Evolutionary conservation across 2,329 filamentous ascomycete genomes (phyloP).

Genomic region (Xylaria sp.): DNA sequence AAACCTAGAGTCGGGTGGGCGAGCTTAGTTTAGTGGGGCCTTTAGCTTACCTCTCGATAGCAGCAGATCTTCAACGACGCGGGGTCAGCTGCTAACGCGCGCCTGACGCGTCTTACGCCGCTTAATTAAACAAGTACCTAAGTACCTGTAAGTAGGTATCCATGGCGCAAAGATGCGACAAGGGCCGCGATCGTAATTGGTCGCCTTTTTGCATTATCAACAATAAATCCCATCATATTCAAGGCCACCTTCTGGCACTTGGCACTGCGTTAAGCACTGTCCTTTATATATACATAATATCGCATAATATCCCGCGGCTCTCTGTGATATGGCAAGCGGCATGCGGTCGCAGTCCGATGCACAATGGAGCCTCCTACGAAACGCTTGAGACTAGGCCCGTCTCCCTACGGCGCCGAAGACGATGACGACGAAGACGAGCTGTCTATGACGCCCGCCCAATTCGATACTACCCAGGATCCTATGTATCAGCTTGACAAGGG

Average conservation of each 20-base stretch:
- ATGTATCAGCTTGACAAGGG: conserved; percentile 69
- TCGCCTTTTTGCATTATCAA: background rate
- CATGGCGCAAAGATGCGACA: background rate
- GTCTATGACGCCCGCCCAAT: conserved; percentile 59
- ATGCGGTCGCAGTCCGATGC: conserved; percentile 5
- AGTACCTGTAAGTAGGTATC: background rate
- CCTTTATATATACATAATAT: too few species aligned
- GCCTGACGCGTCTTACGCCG: background rate
- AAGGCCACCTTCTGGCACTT: background rate
- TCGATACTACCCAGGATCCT: conserved; percentile 61
- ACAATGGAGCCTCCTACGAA: conserved; percentile 71
- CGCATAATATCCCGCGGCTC: background rate
- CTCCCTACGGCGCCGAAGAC: conserved; percentile 53
- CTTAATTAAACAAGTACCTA: background rate
- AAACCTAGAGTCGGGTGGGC: too few species aligned
- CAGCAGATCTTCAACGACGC: background rate
- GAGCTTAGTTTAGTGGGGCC: too few species aligned
- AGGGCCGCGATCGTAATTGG: background rate
- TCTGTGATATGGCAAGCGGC: conserved; percentile 17
- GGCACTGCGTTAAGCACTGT: background rate
- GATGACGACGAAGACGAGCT: conserved; percentile 61
- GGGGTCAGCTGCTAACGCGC: conserved; percentile 28
- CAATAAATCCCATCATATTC: background rate
- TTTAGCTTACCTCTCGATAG: too few species aligned
- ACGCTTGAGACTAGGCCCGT: conserved; percentile 65